These are phyloP conservation scores for Elaeis oleifera DNA, from an alignment of 202 grass and related monocot genomes.

Conservation along the genomic window DNA sequence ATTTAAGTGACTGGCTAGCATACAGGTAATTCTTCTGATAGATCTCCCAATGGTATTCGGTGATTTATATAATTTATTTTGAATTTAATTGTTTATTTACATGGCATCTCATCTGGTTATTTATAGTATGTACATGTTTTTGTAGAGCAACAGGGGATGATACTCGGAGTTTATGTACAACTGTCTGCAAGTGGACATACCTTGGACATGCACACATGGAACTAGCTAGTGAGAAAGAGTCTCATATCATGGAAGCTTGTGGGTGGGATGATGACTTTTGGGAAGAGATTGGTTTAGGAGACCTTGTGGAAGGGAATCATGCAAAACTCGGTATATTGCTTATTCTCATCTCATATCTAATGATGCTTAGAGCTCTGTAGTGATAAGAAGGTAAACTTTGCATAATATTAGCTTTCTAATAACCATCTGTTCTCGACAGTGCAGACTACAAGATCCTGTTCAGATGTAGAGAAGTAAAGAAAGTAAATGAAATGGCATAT, in stretches of 20 bases:
- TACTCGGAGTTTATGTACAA: slow-evolving; percentile 90
- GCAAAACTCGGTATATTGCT: slow-evolving; percentile 71
- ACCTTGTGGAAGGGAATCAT: slow-evolving; percentile 68
- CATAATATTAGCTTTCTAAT: too few relatives aligned
- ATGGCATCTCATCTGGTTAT: neutral
- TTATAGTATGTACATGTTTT: slow-evolving; percentile 7
- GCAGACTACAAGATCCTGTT: too few relatives aligned
- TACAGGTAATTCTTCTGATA: slow-evolving; percentile 49
- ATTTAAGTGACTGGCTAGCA: slow-evolving; percentile 96
- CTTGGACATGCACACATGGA: slow-evolving; percentile 89
- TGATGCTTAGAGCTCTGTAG: too few relatives aligned
- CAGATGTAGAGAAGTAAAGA: too few relatives aligned
- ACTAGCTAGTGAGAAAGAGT: slow-evolving; percentile 58
- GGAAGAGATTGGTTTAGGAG: slow-evolving; percentile 90
- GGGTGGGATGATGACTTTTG: slow-evolving; percentile 95
- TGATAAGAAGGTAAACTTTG: too few relatives aligned
- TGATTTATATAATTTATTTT: neutral
- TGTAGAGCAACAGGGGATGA: slow-evolving; percentile 89
- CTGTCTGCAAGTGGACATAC: slow-evolving; percentile 95
- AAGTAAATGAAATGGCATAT: too few relatives aligned
- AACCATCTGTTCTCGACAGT: too few relatives aligned
- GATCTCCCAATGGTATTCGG: neutral
- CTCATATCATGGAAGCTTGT: slow-evolving; percentile 75
- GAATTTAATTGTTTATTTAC: too few relatives aligned
- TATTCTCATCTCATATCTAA: neutral